These are phyloP conservation scores for Fereydounia khargensis DNA, from an alignment of 1,284 basidiomycete species.

Conservation along the genomic window DNA sequence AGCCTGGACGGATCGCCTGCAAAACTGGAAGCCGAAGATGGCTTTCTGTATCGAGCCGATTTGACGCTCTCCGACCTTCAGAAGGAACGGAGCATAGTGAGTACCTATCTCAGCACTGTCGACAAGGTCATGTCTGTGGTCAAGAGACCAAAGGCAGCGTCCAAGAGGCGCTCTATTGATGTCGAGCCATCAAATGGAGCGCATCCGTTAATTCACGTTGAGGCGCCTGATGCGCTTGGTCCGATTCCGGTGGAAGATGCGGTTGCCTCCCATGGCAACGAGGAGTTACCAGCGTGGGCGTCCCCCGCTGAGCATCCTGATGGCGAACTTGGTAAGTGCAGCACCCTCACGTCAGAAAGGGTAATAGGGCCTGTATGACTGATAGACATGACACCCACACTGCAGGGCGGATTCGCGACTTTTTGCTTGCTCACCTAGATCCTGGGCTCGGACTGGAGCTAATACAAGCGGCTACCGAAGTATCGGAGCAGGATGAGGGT, in stretches of 20 bases:
- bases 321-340: too few species aligned
- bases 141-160: not conserved
- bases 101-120: slow-evolving; percentile 14
- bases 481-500: not conserved
- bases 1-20: not conserved
- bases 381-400: too few species aligned
- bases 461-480: not conserved
- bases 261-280: too few species aligned
- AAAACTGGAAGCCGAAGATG: slow-evolving; percentile 61
- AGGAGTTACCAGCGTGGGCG: too few species aligned
- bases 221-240: too few species aligned
- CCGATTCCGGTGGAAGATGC: too few species aligned
- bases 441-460: not conserved
- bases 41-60: slow-evolving; percentile 74
- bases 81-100: slow-evolving; percentile 62
- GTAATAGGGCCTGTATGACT: too few species aligned
- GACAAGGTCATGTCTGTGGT: slow-evolving; percentile 9
- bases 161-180: too few species aligned
- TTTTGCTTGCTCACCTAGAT: not conserved
- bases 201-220: too few species aligned
- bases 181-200: too few species aligned
- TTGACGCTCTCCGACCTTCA: slow-evolving; percentile 64
- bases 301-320: too few species aligned
- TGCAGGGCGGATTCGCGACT: not conserved
- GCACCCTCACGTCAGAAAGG: too few species aligned